Evolutionary conservation across 169 alveolate species (phyloP), one percentile per base, ranked within the genome.

Genomic region (Cardiosporidium cionae): DNA sequence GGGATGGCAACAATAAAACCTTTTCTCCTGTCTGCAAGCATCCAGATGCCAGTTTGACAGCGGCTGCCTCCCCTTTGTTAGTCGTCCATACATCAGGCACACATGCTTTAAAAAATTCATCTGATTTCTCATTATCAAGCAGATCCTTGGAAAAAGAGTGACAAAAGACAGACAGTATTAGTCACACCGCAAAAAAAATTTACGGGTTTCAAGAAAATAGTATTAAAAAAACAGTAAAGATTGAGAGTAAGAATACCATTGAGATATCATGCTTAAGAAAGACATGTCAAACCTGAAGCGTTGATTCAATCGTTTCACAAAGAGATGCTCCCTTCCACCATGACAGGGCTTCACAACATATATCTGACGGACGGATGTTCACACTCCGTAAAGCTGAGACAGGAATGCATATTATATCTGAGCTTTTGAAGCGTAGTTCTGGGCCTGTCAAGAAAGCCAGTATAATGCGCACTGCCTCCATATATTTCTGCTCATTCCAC

Each of bases 321-420:
- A n/a, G n/a, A n/a, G n/a, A n/a, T n/a, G n/a, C n/a, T 7, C 80
- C 80, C 25, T 7, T 74, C 74, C 80, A 74, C 80, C 80, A 74
- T 2, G 3, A 3, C 25, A 28, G 52, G 6, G 65, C 32, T 22
- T 5, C 63, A 64, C 62, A 9, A 7, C 70, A 7, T 37, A 16
- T 6, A n/a, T 7, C 9, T 58, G 36, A 29, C 35, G 66, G 53
- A 34, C 31, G 65, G 16, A 76, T 62, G 35, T 76, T 70, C 23
- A 33, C 70, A 1, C 83, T 78, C 5, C 27, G 53, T 22, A 70
- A 37, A 7, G 78, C 83, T 3, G 76, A 33, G 66, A 76, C 62
- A 6, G 79, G 84, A 7, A 70, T 34, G 35, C 62, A 28, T 44
- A 0, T 16, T 28, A 70, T 36, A 16, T 53, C 53, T 34, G 16